Conservation (phyloP, 1,284 basidiomycete genomes). For the Trichosporon faecale region DNA sequence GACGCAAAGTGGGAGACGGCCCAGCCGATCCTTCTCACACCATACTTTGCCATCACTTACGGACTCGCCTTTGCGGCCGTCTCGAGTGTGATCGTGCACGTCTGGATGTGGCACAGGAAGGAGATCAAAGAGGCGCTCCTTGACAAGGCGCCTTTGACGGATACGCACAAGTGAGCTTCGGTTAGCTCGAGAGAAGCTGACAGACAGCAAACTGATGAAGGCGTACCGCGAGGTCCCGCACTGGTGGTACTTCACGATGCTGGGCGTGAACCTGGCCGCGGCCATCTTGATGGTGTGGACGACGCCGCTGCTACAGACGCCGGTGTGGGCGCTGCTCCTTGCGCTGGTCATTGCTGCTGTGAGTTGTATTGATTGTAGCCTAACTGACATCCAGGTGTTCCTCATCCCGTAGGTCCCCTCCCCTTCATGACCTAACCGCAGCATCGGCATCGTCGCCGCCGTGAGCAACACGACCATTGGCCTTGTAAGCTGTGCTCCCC, state of each 20-base stretch:
- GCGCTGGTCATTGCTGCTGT: constrained; percentile 53
- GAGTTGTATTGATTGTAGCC: constrained; percentile 8
- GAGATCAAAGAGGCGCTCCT: constrained; percentile 54
- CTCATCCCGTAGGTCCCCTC: constrained; percentile 40
- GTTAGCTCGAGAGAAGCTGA: background rate
- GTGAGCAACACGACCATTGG: constrained; percentile 56
- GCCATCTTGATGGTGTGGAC: constrained; percentile 53
- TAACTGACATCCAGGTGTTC: constrained; percentile 37
- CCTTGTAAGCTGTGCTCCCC: constrained; percentile 32
- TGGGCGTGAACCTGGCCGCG: constrained; percentile 45
- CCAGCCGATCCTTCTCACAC: constrained; percentile 54
- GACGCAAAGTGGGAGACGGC: constrained; percentile 49
- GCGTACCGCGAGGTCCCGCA: constrained; percentile 46
- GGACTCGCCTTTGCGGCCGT: constrained; percentile 55
- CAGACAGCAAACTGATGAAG: constrained; percentile 46
- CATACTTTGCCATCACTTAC: constrained; percentile 54
- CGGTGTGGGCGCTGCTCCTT: constrained; percentile 55
- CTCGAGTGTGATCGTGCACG: constrained; percentile 55
- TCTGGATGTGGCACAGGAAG: constrained; percentile 56
- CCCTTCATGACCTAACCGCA: constrained; percentile 34
- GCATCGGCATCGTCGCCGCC: constrained; percentile 55
- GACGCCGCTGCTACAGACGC: constrained; percentile 54
- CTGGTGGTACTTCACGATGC: constrained; percentile 48
- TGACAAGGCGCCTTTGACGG: constrained; percentile 41
- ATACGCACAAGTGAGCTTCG: constrained; percentile 51